Conservation (phyloP, 768 basidiomycete genomes). For the Boletus sensibilis region DNA sequence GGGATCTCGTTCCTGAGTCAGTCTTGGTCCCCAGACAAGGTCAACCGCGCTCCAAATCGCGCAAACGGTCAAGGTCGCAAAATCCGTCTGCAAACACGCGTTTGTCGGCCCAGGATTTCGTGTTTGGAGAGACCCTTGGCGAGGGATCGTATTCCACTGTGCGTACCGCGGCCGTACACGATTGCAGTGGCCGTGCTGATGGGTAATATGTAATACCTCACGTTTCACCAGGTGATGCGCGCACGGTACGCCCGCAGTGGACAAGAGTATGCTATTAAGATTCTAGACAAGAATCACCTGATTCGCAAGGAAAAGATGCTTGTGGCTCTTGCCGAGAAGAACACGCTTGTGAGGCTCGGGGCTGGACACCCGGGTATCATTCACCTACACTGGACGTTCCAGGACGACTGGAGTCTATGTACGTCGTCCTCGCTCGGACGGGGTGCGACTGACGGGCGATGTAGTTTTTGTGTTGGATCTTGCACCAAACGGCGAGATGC, state of each 20-base stretch:
- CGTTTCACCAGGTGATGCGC: conserved; percentile 49
- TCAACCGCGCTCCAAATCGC: conserved; percentile 41
- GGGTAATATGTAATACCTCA: conserved; percentile 9
- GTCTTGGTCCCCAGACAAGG: conserved; percentile 1
- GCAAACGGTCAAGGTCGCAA: conserved; percentile 38
- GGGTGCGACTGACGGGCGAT: conserved; percentile 3
- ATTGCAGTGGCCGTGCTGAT: conserved; percentile 9
- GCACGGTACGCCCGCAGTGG: conserved; percentile 54
- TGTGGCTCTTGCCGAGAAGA: conserved; percentile 79
- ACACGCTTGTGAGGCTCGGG: conserved; percentile 63
- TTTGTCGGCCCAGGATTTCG: conserved; percentile 59
- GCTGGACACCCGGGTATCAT: conserved; percentile 80
- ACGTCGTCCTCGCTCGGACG: conserved; percentile 31
- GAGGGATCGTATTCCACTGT: conserved; percentile 85
- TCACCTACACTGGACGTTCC: conserved; percentile 79
- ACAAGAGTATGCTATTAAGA: conserved; percentile 73
- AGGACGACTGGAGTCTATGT: conserved; percentile 84
- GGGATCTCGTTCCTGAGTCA: conserved; percentile 13
- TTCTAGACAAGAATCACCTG: conserved; percentile 82
- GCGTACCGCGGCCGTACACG: conserved; percentile 29
- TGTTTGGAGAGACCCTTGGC: conserved; percentile 70
- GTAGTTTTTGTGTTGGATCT: conserved; percentile 80
- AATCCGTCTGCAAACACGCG: conserved; percentile 48
- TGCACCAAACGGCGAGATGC: conserved; percentile 75
- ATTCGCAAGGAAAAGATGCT: conserved; percentile 74